These are phyloP conservation scores for Candida parachauliodes DNA, from an alignment of 805 yeast genomes.

Conservation along the genomic window DNA sequence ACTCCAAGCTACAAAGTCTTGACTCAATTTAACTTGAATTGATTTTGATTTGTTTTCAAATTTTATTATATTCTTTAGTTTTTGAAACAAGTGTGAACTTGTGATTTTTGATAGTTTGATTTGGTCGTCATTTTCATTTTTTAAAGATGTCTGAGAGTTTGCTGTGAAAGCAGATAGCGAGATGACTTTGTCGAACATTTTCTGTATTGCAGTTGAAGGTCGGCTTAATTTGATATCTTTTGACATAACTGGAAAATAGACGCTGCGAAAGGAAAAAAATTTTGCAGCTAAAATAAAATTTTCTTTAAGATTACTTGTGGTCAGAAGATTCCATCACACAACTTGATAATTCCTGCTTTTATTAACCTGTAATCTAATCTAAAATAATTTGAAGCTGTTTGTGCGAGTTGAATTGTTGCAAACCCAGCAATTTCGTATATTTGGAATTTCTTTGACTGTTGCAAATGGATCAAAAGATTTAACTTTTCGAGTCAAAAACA, in stretches of 20 bases:
- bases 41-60: conserved; percentile 34
- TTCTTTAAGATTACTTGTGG: too few species aligned
- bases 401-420: too few species aligned
- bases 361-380: too few species aligned
- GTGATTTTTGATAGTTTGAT: conserved; percentile 1
- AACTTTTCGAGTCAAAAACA: too few species aligned
- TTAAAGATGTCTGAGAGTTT: not conserved
- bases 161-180: conserved; percentile 10
- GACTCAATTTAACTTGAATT: conserved; percentile 34
- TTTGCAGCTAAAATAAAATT: not conserved
- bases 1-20: conserved; percentile 43
- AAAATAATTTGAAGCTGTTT: too few species aligned
- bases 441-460: too few species aligned
- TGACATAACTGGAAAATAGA: not conserved
- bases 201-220: conserved; percentile 21
- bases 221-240: conserved; percentile 10
- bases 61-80: conserved; percentile 25
- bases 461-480: too few species aligned
- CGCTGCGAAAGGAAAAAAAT: not conserved
- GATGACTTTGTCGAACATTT: conserved; percentile 17
- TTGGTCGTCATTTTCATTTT: not conserved
- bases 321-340: too few species aligned
- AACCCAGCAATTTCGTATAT: too few species aligned
- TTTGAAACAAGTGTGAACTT: conserved; percentile 10
- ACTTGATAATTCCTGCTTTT: too few species aligned